Percentiles rank a stretch among this genome's conserved stretches.
phyloP scores from a whole-genome alignment of 2,329 filamentous ascomycete species.

The Mollisiaceae sp. region DNA sequence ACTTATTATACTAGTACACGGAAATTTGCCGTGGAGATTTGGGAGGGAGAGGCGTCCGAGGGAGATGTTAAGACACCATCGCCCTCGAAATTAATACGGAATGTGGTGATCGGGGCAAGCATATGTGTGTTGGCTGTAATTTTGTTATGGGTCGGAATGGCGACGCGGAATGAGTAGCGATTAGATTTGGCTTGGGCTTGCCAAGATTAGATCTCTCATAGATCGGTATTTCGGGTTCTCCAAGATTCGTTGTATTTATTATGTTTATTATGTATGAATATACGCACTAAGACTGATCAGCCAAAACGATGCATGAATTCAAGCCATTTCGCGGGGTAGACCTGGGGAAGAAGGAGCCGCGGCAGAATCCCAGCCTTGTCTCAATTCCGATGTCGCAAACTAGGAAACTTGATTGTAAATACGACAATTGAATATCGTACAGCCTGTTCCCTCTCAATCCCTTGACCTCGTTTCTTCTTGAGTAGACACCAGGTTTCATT shows the following conservation, averaged over 20 bases:
- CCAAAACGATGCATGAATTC: too few species aligned
- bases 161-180: constrained; percentile 5
- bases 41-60: constrained; percentile 11
- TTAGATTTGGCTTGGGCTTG: not conserved
- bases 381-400: too few species aligned
- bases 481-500: not conserved
- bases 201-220: too few species aligned
- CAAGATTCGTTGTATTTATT: too few species aligned
- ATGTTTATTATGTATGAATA: too few species aligned
- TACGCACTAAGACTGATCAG: too few species aligned
- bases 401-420: too few species aligned
- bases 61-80: not conserved
- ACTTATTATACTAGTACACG: constrained; percentile 14
- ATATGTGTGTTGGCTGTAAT: constrained; percentile 2
- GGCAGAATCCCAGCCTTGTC: too few species aligned
- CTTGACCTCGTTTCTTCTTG: too few species aligned
- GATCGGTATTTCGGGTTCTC: too few species aligned
- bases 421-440: not conserved
- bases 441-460: not conserved
- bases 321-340: too few species aligned
- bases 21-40: constrained; percentile 17
- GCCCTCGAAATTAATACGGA: not conserved
- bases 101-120: not conserved
- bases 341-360: too few species aligned
- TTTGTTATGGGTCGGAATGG: not conserved